Percentiles rank a stretch among this genome's conserved stretches.
Conservation (phyloP, 306 rosid genomes). For the Alnus rubra region DNA sequence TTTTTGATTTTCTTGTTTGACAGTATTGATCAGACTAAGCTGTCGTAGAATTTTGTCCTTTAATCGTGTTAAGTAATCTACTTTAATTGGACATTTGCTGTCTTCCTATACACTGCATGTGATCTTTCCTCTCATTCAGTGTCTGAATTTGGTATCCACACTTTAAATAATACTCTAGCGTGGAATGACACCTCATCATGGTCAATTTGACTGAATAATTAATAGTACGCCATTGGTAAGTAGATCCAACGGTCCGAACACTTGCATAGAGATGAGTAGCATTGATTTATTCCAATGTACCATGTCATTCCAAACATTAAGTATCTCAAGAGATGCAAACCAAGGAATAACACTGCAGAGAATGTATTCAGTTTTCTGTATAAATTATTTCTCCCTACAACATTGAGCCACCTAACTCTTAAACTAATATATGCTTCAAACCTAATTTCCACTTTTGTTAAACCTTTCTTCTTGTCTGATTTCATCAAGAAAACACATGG, state of each 20-base stretch:
- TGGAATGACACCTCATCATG: background rate
- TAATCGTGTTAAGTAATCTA: background rate
- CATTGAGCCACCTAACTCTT: slow-evolving; percentile 29
- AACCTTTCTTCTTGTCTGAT: slow-evolving; percentile 22
- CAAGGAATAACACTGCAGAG: slow-evolving; percentile 10
- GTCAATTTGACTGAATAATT: background rate
- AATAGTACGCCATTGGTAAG: background rate
- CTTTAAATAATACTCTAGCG: background rate
- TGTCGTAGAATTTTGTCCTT: background rate
- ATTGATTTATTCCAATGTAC: slow-evolving; percentile 7
- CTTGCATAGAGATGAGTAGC: slow-evolving; percentile 2
- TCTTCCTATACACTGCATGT: background rate
- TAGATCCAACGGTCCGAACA: background rate
- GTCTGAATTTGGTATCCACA: background rate
- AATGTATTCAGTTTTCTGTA: background rate
- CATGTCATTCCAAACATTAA: slow-evolving; percentile 14
- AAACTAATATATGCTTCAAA: slow-evolving; percentile 16
- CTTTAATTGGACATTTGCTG: background rate
- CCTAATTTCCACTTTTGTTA: slow-evolving; percentile 24
- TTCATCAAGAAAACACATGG: slow-evolving; percentile 6
- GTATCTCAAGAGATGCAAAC: background rate
- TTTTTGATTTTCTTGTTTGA: background rate
- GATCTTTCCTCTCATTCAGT: slow-evolving; percentile 2
- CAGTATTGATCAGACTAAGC: background rate
- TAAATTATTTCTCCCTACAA: background rate